Evolutionary conservation across 805 yeast genomes (phyloP), one percentile per base, ranked within the genome.

Genomic region (Zygosaccharomyces rouxii): DNA sequence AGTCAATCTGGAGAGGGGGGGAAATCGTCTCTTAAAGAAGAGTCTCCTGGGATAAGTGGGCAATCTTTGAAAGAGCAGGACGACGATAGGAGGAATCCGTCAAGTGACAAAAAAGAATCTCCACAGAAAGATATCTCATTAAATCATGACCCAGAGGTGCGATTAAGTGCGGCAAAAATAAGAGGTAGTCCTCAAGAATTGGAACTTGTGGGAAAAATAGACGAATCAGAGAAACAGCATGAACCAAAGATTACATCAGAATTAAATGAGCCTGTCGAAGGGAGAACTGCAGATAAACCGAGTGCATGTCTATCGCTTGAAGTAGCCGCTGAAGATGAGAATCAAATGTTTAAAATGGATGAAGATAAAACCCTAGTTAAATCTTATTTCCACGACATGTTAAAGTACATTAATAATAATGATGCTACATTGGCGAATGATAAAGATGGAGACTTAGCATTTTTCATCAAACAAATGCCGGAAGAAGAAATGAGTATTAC

Each of bases 381-480:
- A 23, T 45, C 47, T 3, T 63, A 63, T 46, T 58, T 64, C n/a
- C 60, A 59, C 37, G 54, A 56, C 28, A 51, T 66, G 21, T 46
- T 62, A 16, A 50, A 38, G 14, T 64, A 66, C 44, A 63, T 64
- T 7, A 58, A 63, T 38, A 29, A 46, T 5, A 51, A 60, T 37
- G 60, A 59, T 44, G 60, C 67, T 3, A 50, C 60, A 3, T 42
- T 66, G 18, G 44, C 51, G 53, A 80, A 83, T 52, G 95, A 86
- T 59, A 62, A 71, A 35, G 87, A 83, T 49, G 89, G 92, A 1
- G 76, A 76, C 25, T 65, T 86, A 19, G 78, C 86, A 0, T 71
- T 72, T 43, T 85, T 85, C 57, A 79, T 84, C 5, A 73, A 81
- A 1, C 80, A 79, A 38, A 80, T 86, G 79, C 90, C 92, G 0